Percentiles rank a stretch among this genome's conserved stretches.
These are phyloP conservation scores for Arthrobotrys megalospora DNA, from an alignment of 2,329 filamentous ascomycete species.

Conservation along the genomic window DNA sequence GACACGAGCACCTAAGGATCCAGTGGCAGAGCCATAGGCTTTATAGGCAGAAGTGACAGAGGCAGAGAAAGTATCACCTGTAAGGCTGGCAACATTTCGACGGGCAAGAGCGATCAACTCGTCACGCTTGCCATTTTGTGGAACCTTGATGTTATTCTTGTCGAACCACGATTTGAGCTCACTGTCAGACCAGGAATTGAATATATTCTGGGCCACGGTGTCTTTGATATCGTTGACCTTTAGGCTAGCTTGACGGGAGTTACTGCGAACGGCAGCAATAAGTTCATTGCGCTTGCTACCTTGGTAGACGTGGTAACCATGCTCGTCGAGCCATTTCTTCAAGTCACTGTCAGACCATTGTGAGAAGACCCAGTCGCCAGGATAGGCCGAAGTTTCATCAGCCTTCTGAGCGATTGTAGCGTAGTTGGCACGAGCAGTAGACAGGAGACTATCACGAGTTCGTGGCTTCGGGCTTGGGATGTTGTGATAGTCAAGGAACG, in stretches of 20 bases:
- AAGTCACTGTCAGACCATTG: slow-evolving; percentile 75
- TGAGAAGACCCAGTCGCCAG: slow-evolving; percentile 91
- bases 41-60: slow-evolving; percentile 65
- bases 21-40: slow-evolving; percentile 67
- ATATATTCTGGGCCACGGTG: slow-evolving; percentile 83
- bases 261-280: slow-evolving; percentile 89
- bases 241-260: slow-evolving; percentile 83
- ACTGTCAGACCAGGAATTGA: slow-evolving; percentile 90
- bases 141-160: slow-evolving; percentile 89
- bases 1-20: slow-evolving; percentile 65
- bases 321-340: slow-evolving; percentile 85
- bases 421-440: slow-evolving; percentile 84
- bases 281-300: slow-evolving; percentile 87
- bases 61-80: slow-evolving; percentile 75
- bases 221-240: slow-evolving; percentile 79
- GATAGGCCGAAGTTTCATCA: slow-evolving; percentile 86
- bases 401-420: slow-evolving; percentile 81
- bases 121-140: slow-evolving; percentile 90
- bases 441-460: slow-evolving; percentile 84
- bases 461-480: slow-evolving; percentile 91
- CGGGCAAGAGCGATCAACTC: slow-evolving; percentile 91
- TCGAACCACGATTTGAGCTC: slow-evolving; percentile 94
- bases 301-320: slow-evolving; percentile 88
- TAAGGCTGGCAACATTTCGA: slow-evolving; percentile 82
- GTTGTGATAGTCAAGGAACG: slow-evolving; percentile 88